phyloP scores from a whole-genome alignment of 164 flowering plant genomes.

The Brasenia schreberi region DNA sequence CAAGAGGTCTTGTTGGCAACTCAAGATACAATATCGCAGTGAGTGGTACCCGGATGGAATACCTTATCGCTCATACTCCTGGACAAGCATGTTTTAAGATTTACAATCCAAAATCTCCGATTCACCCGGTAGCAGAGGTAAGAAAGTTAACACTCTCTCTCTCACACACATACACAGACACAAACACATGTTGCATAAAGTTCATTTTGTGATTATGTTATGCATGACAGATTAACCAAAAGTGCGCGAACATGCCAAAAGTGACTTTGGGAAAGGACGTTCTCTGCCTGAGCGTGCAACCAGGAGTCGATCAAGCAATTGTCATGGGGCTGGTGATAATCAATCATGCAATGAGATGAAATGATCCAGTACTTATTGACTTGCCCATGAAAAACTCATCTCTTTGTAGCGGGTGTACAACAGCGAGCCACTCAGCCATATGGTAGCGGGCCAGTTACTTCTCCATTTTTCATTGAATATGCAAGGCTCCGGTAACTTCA shows the following conservation, averaged over 20 bases:
- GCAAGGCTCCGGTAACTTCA: too few species aligned
- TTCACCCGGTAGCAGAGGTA: constrained; percentile 15
- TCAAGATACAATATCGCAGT: constrained; percentile 10
- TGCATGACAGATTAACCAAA: constrained; percentile 10
- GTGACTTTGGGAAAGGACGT: constrained; percentile 12
- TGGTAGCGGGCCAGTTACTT: too few species aligned
- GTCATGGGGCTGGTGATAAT: constrained; percentile 16
- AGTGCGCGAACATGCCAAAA: constrained; percentile 2
- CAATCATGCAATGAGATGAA: constrained; percentile 14
- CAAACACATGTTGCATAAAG: neutral
- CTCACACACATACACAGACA: neutral
- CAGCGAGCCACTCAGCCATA: too few species aligned
- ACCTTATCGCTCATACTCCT: constrained; percentile 8
- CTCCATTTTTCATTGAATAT: too few species aligned
- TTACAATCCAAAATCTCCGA: constrained; percentile 1
- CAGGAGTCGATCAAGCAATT: constrained; percentile 9
- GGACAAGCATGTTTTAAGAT: constrained; percentile 10
- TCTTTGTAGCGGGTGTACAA: too few species aligned
- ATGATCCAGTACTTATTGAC: neutral
- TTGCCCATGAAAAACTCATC: neutral
- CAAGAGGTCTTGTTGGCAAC: constrained; percentile 7
- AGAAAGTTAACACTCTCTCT: too few species aligned
- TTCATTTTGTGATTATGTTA: neutral
- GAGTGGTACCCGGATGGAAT: constrained; percentile 3
- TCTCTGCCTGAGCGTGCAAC: constrained; percentile 8